Percentiles rank a stretch among this genome's conserved stretches.
Evolutionary conservation across 441 rosid genomes (phyloP).

Genomic region (Adansonia madagascariensis): DNA sequence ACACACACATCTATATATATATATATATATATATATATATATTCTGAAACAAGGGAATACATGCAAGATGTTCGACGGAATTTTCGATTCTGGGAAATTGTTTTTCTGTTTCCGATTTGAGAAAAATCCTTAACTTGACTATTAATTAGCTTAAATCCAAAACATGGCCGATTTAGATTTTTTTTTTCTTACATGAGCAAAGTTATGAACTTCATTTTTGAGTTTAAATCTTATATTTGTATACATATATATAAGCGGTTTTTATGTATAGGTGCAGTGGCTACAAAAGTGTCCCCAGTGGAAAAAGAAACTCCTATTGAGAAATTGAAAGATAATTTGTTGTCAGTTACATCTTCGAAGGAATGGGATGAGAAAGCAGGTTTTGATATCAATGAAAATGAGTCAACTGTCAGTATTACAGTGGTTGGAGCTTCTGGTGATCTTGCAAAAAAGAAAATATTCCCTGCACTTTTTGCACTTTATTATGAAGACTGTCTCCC

Average conservation of each 20-base stretch:
- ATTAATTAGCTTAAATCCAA: conserved; percentile 7
- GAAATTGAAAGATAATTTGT: conserved; percentile 51
- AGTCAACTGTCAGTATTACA: conserved; percentile 77
- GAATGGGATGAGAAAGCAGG: conserved; percentile 42
- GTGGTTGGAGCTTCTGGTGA: conserved; percentile 99
- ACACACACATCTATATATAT: too few species aligned
- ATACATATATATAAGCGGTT: neutral
- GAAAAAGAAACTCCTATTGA: conserved; percentile 46
- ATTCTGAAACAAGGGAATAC: neutral
- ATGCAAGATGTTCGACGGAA: neutral
- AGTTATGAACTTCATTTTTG: neutral
- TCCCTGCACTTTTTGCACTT: conserved; percentile 95
- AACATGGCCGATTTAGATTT: neutral
- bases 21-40: too few species aligned
- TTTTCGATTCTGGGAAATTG: neutral
- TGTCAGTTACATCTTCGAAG: conserved; percentile 45
- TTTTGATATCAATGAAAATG: conserved; percentile 41
- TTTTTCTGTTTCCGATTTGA: neutral
- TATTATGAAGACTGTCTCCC: conserved; percentile 95
- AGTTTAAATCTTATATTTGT: neutral
- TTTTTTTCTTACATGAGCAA: neutral
- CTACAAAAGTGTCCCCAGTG: conserved; percentile 42
- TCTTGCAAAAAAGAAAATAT: conserved; percentile 93
- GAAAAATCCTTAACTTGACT: neutral
- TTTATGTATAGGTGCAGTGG: conserved; percentile 59